phyloP scores from a whole-genome alignment of 208 protist genomes.

The Trypanosoma lewisi region DNA sequence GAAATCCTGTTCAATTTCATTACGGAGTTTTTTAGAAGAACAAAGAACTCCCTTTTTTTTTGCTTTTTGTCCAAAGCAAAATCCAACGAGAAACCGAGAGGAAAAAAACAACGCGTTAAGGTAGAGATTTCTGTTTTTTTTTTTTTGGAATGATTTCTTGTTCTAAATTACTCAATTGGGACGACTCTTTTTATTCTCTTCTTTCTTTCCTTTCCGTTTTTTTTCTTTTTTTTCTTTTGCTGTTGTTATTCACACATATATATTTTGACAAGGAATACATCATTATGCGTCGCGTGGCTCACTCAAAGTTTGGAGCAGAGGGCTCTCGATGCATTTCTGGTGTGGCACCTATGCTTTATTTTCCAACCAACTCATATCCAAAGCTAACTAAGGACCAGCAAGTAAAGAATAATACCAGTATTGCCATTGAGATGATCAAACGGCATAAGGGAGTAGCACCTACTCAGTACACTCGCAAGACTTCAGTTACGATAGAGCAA shows the following conservation, averaged over 20 bases:
- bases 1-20: conserved; percentile 14
- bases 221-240: conserved; percentile 3
- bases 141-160: conserved; percentile 17
- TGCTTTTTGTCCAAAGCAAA: background rate
- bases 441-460: conserved; percentile 79
- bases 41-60: no score
- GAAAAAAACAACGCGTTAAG: conserved; percentile 10
- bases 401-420: conserved; percentile 86
- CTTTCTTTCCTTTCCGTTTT: conserved; percentile 12
- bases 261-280: conserved; percentile 7
- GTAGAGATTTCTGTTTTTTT: conserved; percentile 17
- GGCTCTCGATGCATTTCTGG: conserved; percentile 71
- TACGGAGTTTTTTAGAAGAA: conserved; percentile 18
- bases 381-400: conserved; percentile 74
- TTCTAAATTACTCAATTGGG: conserved; percentile 5
- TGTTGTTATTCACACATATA: conserved; percentile 2
- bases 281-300: conserved; percentile 67
- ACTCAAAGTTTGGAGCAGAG: conserved; percentile 31
- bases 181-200: conserved; percentile 20
- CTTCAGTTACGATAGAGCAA: conserved; percentile 78
- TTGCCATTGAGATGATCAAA: conserved; percentile 89
- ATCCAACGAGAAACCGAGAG: background rate
- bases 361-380: conserved; percentile 42
- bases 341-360: conserved; percentile 87
- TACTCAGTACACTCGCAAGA: conserved; percentile 78